Evolutionary conservation across 495 filamentous ascomycete genomes (phyloP).

Genomic region (Tricharina praecox): DNA sequence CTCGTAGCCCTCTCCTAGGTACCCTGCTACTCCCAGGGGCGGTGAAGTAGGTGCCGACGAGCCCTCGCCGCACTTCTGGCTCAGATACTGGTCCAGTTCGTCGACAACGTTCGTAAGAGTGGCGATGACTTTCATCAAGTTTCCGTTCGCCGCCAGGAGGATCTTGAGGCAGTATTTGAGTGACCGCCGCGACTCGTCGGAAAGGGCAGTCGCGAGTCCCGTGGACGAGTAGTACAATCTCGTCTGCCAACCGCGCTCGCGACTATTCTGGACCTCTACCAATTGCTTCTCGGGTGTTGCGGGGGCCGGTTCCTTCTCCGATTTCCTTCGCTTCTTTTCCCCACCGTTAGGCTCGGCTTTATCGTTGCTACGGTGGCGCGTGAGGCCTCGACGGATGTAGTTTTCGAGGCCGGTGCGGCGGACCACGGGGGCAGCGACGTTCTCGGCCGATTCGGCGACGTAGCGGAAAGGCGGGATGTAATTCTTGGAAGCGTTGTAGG

Average conservation of each 20-base stretch:
- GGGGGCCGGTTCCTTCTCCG: conserved; percentile 24
- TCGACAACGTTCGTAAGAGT: conserved; percentile 54
- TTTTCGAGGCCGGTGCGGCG: conserved; percentile 70
- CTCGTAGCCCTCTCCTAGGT: conserved; percentile 16
- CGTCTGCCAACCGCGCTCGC: conserved; percentile 43
- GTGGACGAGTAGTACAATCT: conserved; percentile 69
- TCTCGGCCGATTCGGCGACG: conserved; percentile 70
- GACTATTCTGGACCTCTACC: conserved; percentile 4
- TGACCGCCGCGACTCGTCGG: conserved; percentile 58
- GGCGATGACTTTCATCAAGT: conserved; percentile 49
- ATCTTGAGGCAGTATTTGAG: conserved; percentile 61
- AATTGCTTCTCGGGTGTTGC: conserved; percentile 40
- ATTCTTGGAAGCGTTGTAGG: conserved; percentile 67
- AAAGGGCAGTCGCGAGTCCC: conserved; percentile 72
- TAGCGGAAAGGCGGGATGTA: conserved; percentile 74
- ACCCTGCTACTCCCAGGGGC: conserved; percentile 5
- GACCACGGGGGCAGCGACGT: conserved; percentile 66
- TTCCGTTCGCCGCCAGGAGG: conserved; percentile 59
- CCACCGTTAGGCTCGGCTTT: conserved; percentile 43
- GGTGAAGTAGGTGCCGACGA: conserved; percentile 14
- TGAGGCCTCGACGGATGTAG: conserved; percentile 49
- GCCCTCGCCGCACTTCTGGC: conserved; percentile 13
- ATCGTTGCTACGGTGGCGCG: conserved; percentile 29
- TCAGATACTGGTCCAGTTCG: conserved; percentile 46
- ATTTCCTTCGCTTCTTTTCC: conserved; percentile 32